Evolutionary conservation across 2,329 filamentous ascomycete genomes (phyloP).

Genomic region (Aspergillus jensenii): DNA sequence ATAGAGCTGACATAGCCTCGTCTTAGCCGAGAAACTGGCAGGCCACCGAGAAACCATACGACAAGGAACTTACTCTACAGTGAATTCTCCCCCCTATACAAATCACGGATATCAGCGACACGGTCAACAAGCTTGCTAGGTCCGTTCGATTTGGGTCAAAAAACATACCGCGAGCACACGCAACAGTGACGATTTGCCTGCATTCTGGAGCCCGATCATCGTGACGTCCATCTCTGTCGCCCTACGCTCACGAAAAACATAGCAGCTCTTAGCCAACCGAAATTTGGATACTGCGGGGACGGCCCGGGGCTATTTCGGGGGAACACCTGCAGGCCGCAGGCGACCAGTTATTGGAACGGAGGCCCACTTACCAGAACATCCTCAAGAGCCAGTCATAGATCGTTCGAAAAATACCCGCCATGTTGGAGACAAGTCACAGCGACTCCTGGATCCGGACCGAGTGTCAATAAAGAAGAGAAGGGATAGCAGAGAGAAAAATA

Average conservation of each 20-base stretch:
- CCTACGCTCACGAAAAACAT: constrained; percentile 54
- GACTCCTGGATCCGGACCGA: constrained; percentile 1
- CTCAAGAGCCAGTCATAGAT: constrained; percentile 98
- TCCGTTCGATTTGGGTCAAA: not conserved
- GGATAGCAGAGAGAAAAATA: not conserved
- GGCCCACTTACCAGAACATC: constrained; percentile 81
- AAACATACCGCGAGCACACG: constrained; percentile 86
- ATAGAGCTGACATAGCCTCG: constrained; percentile 69
- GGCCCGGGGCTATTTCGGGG: constrained; percentile 32
- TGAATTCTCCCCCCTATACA: constrained; percentile 90
- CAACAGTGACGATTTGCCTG: constrained; percentile 93
- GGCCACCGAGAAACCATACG: constrained; percentile 8
- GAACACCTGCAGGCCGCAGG: constrained; percentile 15
- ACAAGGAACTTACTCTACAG: constrained; percentile 78
- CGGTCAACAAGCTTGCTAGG: constrained; percentile 13
- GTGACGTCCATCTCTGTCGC: constrained; percentile 99
- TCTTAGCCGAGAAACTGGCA: constrained; percentile 14
- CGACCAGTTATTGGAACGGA: constrained; percentile 21
- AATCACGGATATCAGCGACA: constrained; percentile 17
- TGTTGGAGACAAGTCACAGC: constrained; percentile 41
- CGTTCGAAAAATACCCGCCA: constrained; percentile 89
- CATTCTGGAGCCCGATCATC: constrained; percentile 97
- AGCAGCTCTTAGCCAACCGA: constrained; percentile 21
- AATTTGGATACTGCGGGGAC: constrained; percentile 31
- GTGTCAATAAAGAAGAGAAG: constrained; percentile 7